Conservation (phyloP, 805 yeast genomes). For the Wickerhamiella sergipiensis region DNA sequence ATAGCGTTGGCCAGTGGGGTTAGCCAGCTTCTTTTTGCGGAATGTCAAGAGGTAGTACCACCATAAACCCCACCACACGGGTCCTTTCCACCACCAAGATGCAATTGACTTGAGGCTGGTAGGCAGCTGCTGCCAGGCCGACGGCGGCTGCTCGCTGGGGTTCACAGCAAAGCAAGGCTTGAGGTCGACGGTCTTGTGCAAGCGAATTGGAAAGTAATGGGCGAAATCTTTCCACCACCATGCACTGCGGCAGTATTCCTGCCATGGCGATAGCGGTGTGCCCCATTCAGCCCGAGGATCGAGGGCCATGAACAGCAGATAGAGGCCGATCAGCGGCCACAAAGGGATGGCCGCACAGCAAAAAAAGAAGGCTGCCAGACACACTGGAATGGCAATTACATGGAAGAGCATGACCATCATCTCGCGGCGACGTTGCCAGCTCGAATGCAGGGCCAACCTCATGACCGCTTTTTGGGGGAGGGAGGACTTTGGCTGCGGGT, state of each 20-base stretch:
- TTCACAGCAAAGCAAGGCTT: conserved; percentile 49
- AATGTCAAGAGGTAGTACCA: conserved; percentile 9
- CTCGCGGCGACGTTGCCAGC: conserved; percentile 32
- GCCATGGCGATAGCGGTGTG: conserved; percentile 41
- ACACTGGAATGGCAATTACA: conserved; percentile 49
- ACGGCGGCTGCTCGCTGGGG: conserved; percentile 1
- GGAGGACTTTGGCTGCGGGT: no score
- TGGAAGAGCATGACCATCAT: conserved; percentile 64
- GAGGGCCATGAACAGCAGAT: conserved; percentile 38
- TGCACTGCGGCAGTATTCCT: conserved; percentile 42
- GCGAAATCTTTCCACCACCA: conserved; percentile 59
- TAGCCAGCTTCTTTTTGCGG: conserved; percentile 25
- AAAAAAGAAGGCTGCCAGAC: conserved; percentile 34
- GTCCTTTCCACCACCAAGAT: conserved; percentile 2
- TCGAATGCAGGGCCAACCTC: not conserved
- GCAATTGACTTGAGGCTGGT: not conserved
- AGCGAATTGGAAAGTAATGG: conserved; percentile 62
- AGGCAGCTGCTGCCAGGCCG: not conserved
- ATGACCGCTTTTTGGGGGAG: no score
- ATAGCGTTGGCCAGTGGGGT: conserved; percentile 42
- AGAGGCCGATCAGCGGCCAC: conserved; percentile 59
- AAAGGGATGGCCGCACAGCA: conserved; percentile 43
- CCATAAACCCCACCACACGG: conserved; percentile 2
- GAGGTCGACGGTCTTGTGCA: conserved; percentile 55
- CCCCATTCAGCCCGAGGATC: conserved; percentile 72